Conservation (phyloP, 2,329 filamentous ascomycete genomes). For the Penicillium sp. region DNA sequence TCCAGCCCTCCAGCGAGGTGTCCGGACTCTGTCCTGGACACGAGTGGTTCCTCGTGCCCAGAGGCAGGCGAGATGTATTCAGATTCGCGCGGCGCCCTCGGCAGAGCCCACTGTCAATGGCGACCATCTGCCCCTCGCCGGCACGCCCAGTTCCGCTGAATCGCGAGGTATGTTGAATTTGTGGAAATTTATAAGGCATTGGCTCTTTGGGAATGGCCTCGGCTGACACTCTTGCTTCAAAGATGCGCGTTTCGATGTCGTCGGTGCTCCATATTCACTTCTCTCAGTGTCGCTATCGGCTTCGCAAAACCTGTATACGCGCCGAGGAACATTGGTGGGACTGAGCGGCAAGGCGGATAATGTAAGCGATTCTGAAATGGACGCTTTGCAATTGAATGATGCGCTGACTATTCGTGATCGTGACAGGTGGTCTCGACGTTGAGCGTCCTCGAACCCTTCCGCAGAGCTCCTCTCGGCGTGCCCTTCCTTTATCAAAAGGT, state of each 20-base stretch:
- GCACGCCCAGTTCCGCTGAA: conserved; percentile 42
- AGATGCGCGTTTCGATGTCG: conserved; percentile 95
- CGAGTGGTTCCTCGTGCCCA: conserved; percentile 33
- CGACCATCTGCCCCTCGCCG: conserved; percentile 39
- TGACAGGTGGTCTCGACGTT: conserved; percentile 81
- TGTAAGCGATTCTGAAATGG: conserved; percentile 53
- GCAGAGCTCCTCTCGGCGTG: conserved; percentile 76
- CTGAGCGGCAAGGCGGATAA: conserved; percentile 89
- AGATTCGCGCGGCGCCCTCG: conserved; percentile 48
- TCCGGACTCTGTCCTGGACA: conserved; percentile 37
- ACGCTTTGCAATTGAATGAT: not conserved
- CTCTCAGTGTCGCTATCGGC: conserved; percentile 91
- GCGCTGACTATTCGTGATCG: conserved; percentile 3
- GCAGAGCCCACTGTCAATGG: conserved; percentile 42
- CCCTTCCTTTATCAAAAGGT: conserved; percentile 89
- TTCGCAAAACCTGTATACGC: conserved; percentile 89
- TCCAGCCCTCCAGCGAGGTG: conserved; percentile 39
- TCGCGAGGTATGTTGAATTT: conserved; percentile 41
- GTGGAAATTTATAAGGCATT: not conserved
- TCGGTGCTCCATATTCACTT: conserved; percentile 89
- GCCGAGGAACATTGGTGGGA: conserved; percentile 86
- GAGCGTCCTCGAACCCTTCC: conserved; percentile 80
- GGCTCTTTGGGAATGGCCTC: not conserved
- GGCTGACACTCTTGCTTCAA: conserved; percentile 19
- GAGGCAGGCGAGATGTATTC: conserved; percentile 41